Evolutionary conservation across 164 flowering plant genomes (phyloP), one percentile per base, ranked within the genome.

Genomic region (Vitis labrusca): DNA sequence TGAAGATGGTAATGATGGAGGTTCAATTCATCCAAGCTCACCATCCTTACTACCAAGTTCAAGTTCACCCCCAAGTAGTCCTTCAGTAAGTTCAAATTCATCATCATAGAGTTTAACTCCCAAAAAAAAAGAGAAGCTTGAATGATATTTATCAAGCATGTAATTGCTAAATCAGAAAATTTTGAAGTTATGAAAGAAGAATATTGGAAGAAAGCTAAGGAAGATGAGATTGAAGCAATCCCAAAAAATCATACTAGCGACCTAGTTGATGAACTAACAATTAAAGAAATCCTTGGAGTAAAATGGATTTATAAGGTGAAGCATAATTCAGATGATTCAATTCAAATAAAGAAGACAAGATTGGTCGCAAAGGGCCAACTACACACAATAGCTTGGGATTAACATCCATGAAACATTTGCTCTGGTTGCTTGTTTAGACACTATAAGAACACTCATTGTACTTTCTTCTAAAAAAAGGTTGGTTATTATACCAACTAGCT

Each of bases 281-380:
- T 4, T 5, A 27, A 23, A 17, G 11, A 52, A 10, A 10, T 15
- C 37, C 57, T 67, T 37, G 71, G 63, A 10, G 27, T 58, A 1
- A 57, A 59, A 48, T 67, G 71, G 71, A 15, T 67, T 5, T 67
- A 44, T 16, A 67, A 59, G 44, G 48, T 17, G 9, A 67, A 57
- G 63, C 17, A 47, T 2, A 68, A 68, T 23, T 37, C 17, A 17
- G 55, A 60, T 48, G 56, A 59, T 3, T n/a, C 15, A 5, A 59
- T 67, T 10, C 32, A 58, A 5, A 68, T 29, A 37, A 12, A 59
- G 9, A 69, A 69, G 19, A 65, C 64, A 2, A 19, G 57, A 1
- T 37, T 68, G 15, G 64, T 68, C 3, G 71, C 57, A 1, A 56
- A 59, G n/a, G 64, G 63, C 27, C 27, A 23, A 23, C 15, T 49